Evolutionary conservation across 2,329 filamentous ascomycete genomes (phyloP).

Genomic region (Diaporthe amygdali): DNA sequence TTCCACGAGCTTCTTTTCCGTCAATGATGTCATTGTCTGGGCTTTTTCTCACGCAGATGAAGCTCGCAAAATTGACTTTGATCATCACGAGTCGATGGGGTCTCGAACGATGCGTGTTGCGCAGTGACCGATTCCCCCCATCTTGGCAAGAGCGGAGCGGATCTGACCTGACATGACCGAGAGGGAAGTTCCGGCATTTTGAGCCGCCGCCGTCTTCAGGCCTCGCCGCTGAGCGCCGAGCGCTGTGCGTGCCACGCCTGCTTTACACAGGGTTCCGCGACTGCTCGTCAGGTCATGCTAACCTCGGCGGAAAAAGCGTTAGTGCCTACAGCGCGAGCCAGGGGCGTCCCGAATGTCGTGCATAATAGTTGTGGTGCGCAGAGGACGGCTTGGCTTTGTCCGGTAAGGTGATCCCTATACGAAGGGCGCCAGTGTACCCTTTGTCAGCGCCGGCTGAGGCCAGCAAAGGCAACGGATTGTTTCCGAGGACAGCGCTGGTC

Average conservation of each 20-base stretch:
- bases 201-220: neutral
- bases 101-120: neutral
- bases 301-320: neutral
- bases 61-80: neutral
- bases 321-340: neutral
- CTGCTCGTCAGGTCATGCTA: neutral
- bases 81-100: neutral
- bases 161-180: neutral
- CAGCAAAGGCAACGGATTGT: neutral
- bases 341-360: neutral
- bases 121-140: neutral
- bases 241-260: neutral
- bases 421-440: neutral
- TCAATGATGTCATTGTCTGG: neutral
- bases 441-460: neutral
- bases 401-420: neutral
- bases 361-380: neutral
- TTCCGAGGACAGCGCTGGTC: neutral
- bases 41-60: neutral
- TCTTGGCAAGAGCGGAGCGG: slow-evolving; percentile 15
- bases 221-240: neutral
- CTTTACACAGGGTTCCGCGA: neutral
- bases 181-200: neutral
- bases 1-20: neutral
- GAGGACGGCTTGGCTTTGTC: neutral